A percentile compares a stretch with the other conserved stretches of the same genome.
These are phyloP conservation scores for Drechmeria coniospora DNA, from an alignment of 2,329 filamentous ascomycete genomes.

Conservation along the genomic window DNA sequence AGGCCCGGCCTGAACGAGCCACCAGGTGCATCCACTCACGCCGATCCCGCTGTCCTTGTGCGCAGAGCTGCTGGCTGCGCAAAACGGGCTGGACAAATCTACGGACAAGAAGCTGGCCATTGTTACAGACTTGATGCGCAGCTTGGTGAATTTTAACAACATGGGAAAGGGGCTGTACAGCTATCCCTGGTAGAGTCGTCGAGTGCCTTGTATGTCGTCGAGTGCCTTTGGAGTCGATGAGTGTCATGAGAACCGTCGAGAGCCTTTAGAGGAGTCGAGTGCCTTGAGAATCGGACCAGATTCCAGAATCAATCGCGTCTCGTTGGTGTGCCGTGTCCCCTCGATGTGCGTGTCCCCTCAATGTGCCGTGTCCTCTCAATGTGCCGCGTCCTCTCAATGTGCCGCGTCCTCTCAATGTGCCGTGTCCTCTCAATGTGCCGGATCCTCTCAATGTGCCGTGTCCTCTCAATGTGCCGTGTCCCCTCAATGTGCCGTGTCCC, in stretches of 20 bases:
- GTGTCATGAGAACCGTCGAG: background rate
- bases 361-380: too few relatives aligned
- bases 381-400: too few relatives aligned
- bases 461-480: too few relatives aligned
- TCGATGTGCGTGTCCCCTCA: too few relatives aligned
- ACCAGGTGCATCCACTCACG: conserved; percentile 3
- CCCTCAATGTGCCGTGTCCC: too few relatives aligned
- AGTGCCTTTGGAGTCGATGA: background rate
- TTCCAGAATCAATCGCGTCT: too few relatives aligned
- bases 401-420: too few relatives aligned
- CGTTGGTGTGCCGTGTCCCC: too few relatives aligned
- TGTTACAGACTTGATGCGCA: background rate
- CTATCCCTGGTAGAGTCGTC: background rate
- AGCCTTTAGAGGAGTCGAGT: background rate
- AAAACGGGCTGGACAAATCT: background rate
- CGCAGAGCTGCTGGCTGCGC: conserved; percentile 3
- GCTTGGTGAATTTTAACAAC: background rate
- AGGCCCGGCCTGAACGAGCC: background rate
- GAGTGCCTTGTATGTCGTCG: too few relatives aligned
- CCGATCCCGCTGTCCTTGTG: conserved; percentile 1
- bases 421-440: too few relatives aligned
- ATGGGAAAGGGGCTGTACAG: background rate
- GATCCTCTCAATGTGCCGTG: too few relatives aligned
- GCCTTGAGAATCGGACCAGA: too few relatives aligned
- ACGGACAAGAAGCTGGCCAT: background rate